Evolutionary conservation across 108 stramenopile genomes (phyloP), one percentile per base, ranked within the genome.

Genomic region (Thalassiosira profunda): DNA sequence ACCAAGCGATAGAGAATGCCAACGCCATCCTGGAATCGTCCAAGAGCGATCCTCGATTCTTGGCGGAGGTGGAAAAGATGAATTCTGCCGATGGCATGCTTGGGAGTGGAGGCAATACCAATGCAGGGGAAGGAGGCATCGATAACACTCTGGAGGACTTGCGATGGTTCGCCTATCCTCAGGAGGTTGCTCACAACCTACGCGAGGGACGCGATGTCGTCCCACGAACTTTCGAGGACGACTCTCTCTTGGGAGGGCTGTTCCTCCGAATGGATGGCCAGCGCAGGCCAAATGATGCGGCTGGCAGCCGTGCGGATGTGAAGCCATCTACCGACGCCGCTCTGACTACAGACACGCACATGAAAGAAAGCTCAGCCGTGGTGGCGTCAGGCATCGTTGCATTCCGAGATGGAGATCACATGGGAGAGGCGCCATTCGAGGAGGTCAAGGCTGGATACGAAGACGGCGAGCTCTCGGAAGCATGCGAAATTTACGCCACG

Each of bases 91-190:
- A 63, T 37, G 68, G 73, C 8, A 74, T 80, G 74, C 41, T 80
- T n/a, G 74, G 79, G 5, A 58, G 55, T 25, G 80, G 81, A 55
- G 62, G 70, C 14, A 74, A 80, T 6, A 52, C 31, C 31, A 69
- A 61, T 58, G 34, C 60, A 9, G 72, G 70, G 11, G 29, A 35
- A 14, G 66, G 67, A 17, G 72, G 72, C 6, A 54, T 70, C 31
- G 71, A 80, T 52, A 71, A 80, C 31, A 38, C 72, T n/a, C 65
- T 84, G 20, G 88, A 92, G 31, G 82, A 74, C 18, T 63, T 93
- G 56, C 67, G 92, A 12, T 93, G 92, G 92, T 93, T 82, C 80
- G 85, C 87, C 14, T 89, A 91, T 71, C 88, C 75, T 17, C 83
- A 75, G 59, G 92, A 93, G 45, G 69, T 70, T 12, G 89, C 86